These are phyloP conservation scores for Suillus lakei DNA, from an alignment of 768 basidiomycete genomes.

Conservation along the genomic window DNA sequence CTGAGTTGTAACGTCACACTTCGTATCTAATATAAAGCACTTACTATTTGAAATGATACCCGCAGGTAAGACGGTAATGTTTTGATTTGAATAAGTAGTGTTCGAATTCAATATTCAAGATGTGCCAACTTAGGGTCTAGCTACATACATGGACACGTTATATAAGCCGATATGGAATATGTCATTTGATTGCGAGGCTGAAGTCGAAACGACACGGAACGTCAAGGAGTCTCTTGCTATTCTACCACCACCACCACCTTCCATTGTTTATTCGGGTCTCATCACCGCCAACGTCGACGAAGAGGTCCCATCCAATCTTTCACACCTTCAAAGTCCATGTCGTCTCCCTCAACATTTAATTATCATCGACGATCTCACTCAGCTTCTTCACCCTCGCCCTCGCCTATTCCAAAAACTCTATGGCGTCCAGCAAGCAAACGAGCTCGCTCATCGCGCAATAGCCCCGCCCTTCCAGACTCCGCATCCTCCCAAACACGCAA, in stretches of 20 bases:
- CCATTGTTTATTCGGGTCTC: constrained; percentile 21
- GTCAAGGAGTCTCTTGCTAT: constrained; percentile 5
- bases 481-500: constrained; percentile 52
- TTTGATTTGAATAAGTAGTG: background rate
- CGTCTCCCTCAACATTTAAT: constrained; percentile 38
- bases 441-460: constrained; percentile 44
- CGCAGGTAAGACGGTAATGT: background rate
- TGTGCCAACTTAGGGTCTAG: background rate
- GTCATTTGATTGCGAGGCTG: constrained; percentile 6
- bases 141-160: background rate
- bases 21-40: background rate
- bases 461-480: constrained; percentile 38
- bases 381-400: constrained; percentile 40
- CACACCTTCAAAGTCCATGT: constrained; percentile 30
- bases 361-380: constrained; percentile 62
- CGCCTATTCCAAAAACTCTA: constrained; percentile 39
- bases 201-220: constrained; percentile 7
- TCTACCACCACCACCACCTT: constrained; percentile 1
- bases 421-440: constrained; percentile 56
- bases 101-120: background rate
- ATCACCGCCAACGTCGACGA: constrained; percentile 24
- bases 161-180: background rate
- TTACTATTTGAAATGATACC: background rate
- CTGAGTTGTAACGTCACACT: background rate
- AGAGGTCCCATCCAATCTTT: constrained; percentile 6